Base-by-base conservation (phyloP, 345 rosid species). In the Anastatica hierochuntica region DNA sequence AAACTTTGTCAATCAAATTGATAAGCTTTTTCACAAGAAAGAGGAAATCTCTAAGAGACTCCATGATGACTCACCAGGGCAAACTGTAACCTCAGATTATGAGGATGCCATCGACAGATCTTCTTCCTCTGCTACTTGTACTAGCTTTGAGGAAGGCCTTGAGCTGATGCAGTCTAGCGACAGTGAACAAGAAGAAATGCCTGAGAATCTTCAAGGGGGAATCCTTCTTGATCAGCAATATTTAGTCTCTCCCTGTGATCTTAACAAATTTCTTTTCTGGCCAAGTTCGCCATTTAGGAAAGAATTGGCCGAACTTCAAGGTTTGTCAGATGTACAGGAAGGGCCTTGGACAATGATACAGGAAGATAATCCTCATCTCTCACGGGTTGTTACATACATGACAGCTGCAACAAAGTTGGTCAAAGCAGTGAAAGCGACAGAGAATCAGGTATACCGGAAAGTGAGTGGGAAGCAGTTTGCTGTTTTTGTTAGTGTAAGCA, bases 391-490 rank as follows among this genome's bases (percentile, higher is more conserved):
- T 45, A 67, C 92, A 36, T 84, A 77, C 57, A 76, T 60, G n/a
- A 84, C 73, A 55, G 76, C 92, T 54, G 83, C 92, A 39, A 73
- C 87, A 4, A 87, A 80, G 69, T 61, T 87, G 56, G 85, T 84
- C 35, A 87, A 90, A 77, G 75, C 92, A 12, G 87, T 81, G 15
- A 84, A 74, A 60, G 92, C 89, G 16, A 80, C 77, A 0, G 96
- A 90, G 72, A 77, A 72, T 56, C 95, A 90, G 69, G 70, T 83
- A 40, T 90, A 80, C 53, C 14, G 76, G 40, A 84, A 66, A 69
- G 96, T 82, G 2, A 67, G 63, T 58, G 87, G 82, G 34, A 55
- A 39, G 31, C 71, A 76, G 34, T 87, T 79, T 72, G 83, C 73
- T 24, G 45, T 87, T 37, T 51, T 62, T 23, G 60, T 75, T 53